phyloP scores from a whole-genome alignment of 768 basidiomycete genomes.

The Boletus rufocinnamomeus region DNA sequence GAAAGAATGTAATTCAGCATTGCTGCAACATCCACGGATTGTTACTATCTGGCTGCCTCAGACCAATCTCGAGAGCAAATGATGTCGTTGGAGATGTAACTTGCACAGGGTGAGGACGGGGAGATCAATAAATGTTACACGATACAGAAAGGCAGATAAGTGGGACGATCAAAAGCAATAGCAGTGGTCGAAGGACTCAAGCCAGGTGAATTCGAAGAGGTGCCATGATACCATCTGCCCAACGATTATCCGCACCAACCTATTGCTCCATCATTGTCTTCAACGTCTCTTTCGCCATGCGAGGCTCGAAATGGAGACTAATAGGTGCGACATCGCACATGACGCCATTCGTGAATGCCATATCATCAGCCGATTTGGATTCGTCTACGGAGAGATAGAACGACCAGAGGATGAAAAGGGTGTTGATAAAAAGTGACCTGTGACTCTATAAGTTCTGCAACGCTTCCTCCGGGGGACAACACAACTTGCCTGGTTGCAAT shows the following conservation, averaged over 20 bases:
- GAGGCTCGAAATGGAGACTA: constrained; percentile 51
- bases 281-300: constrained; percentile 25
- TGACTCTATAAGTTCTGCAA: background rate
- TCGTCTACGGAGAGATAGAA: constrained; percentile 53
- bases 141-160: background rate
- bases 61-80: background rate
- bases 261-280: constrained; percentile 4
- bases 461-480: background rate
- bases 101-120: background rate
- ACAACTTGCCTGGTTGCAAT: constrained; percentile 43
- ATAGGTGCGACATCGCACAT: constrained; percentile 43
- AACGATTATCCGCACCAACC: background rate
- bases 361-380: constrained; percentile 51
- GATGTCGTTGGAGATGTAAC: background rate
- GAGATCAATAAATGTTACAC: background rate
- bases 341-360: constrained; percentile 46
- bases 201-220: background rate
- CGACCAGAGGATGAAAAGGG: constrained; percentile 60
- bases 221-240: background rate
- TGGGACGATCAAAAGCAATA: background rate
- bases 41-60: background rate
- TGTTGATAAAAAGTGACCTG: constrained; percentile 62
- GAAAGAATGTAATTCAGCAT: background rate
- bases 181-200: too few relatives aligned
- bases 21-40: too few relatives aligned